These are phyloP conservation scores for Rutstroemia sp. DNA, from an alignment of 2,329 filamentous ascomycete genomes.

Conservation along the genomic window DNA sequence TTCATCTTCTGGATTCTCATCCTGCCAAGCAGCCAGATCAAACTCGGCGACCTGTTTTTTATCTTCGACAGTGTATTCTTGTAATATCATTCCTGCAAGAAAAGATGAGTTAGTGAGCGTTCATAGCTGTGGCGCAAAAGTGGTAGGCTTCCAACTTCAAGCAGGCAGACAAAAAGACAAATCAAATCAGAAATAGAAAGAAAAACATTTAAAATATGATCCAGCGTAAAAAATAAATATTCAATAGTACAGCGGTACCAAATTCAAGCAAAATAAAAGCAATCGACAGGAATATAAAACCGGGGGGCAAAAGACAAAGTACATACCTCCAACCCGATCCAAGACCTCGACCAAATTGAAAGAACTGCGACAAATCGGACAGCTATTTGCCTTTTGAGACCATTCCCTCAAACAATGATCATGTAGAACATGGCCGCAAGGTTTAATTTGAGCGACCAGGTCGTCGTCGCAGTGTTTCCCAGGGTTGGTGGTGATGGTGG, in stretches of 20 bases:
- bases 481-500: constrained; percentile 18
- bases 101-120: constrained; percentile 11
- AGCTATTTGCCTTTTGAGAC: constrained; percentile 96
- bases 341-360: constrained; percentile 89
- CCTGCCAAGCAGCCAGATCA: constrained; percentile 65
- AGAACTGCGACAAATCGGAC: constrained; percentile 86
- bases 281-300: background rate
- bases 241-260: background rate
- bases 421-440: constrained; percentile 88
- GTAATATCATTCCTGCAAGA: constrained; percentile 44
- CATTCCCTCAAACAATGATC: constrained; percentile 88
- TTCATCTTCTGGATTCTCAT: constrained; percentile 64
- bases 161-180: too few species aligned
- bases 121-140: background rate
- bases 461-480: constrained; percentile 16
- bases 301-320: constrained; percentile 4
- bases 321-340: constrained; percentile 70
- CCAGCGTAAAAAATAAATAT: background rate
- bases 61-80: constrained; percentile 62
- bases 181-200: too few species aligned
- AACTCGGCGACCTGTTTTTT: constrained; percentile 88
- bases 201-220: too few species aligned
- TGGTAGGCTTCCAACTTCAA: background rate
- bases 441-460: constrained; percentile 51
- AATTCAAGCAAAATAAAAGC: background rate